A percentile compares a stretch with the other conserved stretches of the same genome.
phyloP scores from a whole-genome alignment of 202 grass and related monocot species.

The Dendrocalamus latiflorus region DNA sequence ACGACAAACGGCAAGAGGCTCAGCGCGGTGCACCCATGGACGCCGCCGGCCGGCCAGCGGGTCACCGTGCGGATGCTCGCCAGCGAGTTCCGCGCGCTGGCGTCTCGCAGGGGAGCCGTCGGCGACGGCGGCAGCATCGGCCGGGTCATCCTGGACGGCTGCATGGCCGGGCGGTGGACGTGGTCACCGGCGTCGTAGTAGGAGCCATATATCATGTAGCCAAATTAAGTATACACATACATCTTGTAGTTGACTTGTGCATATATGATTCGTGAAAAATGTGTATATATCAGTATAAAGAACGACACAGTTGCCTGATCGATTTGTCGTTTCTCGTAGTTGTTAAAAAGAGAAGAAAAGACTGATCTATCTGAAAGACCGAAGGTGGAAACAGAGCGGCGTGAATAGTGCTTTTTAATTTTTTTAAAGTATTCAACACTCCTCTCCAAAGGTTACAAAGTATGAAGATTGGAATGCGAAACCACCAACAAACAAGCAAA shows the following conservation, averaged over 20 bases:
- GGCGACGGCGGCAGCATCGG: background rate
- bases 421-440: no score
- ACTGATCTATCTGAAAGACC: no score
- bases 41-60: conserved; percentile 14
- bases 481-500: no score
- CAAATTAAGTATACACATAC: no score
- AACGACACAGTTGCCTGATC: background rate
- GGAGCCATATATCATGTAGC: background rate
- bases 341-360: no score
- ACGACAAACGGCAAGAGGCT: background rate
- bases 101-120: background rate
- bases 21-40: conserved; percentile 35
- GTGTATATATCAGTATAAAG: background rate
- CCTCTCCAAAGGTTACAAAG: no score
- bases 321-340: background rate
- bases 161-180: conserved; percentile 47
- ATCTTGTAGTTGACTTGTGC: background rate
- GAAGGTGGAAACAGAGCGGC: no score
- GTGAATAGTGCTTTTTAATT: no score
- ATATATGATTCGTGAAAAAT: background rate
- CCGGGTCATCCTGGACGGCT: conserved; percentile 55
- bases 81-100: conserved; percentile 44
- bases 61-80: conserved; percentile 61
- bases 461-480: no score
- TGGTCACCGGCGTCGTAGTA: conserved; percentile 34